Evolutionary conservation across 805 yeast species (phyloP), one percentile per base, ranked within the genome.

Genomic region (Cyberlindnera suaveolens): DNA sequence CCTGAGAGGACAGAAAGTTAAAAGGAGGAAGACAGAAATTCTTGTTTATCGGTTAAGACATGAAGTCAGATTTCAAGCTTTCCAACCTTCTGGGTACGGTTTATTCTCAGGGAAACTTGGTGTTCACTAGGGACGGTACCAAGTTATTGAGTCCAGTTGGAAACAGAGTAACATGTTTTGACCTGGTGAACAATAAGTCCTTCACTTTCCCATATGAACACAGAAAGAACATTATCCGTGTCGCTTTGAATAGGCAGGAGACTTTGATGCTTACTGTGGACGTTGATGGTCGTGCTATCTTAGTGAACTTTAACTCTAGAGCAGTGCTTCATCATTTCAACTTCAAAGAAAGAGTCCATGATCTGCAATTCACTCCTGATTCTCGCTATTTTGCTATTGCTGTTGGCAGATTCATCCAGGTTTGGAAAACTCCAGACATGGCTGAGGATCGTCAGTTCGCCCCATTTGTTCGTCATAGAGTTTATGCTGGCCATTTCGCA

Each of bases 151-250:
- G 93, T 46, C 98, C 99, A 0, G 98, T 93, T 3, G 99, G 99
- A 13, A 93, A 91, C 62, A 68, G 98, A 58, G 90, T 93, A 27
- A 74, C 89, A 15, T 86, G 85, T 43, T 93, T 90, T 65, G 96
- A 93, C 64, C 70, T 91, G 48, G 72, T 85, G 40, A 82, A 85
- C 58, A 89, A 83, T 63, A 82, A 78, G 53, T 85, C 96, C 3
- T 90, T 78, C 67, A 93, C 99, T 1, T 85, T 91, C 59, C 78
- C 80, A 54, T 93, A 89, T 63, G 96, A 93, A 64, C 99, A 93
- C 61, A 76, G 98, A 53, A 86, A 84, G 58, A 86, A 86, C 53
- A 76, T 93, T 37, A 71, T 80, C 3, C 64, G 89, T 42, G 73
- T 93, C 31, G 96, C 96, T 17, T 64, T 93, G 48, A 93, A 90